A percentile compares a stretch with the other conserved stretches of the same genome.
Evolutionary conservation across 2,329 filamentous ascomycete genomes (phyloP).

Genomic region (Lasiodiplodia sp.): DNA sequence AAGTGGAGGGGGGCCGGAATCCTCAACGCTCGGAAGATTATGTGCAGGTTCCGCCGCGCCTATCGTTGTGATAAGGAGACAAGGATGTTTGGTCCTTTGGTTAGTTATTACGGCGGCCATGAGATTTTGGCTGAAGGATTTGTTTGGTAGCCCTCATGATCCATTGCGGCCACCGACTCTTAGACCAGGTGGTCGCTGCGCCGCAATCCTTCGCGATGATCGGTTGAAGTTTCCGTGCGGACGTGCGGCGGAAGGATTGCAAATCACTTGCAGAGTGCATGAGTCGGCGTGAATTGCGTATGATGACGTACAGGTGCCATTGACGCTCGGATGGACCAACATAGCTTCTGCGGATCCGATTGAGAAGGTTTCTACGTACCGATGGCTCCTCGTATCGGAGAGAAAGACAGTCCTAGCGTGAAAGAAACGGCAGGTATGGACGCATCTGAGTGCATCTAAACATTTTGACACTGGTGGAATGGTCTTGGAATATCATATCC

Average conservation of each 20-base stretch:
- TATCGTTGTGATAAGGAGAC: no score
- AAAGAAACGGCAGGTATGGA: not conserved
- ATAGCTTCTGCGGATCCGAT: no score
- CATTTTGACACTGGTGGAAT: not conserved
- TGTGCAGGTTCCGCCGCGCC: no score
- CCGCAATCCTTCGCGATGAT: not conserved
- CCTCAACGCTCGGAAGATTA: no score
- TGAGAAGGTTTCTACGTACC: not conserved
- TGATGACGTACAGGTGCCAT: not conserved
- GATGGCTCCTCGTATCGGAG: not conserved
- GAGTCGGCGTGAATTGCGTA: not conserved
- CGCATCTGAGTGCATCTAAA: not conserved
- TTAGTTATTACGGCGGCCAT: no score
- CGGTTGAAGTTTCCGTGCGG: not conserved
- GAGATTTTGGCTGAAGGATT: not conserved
- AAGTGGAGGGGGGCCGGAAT: no score
- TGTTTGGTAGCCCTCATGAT: not conserved
- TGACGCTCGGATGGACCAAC: not conserved
- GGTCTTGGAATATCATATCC: not conserved
- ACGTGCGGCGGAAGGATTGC: not conserved
- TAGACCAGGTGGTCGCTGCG: not conserved
- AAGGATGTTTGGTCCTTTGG: no score
- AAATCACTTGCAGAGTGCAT: conserved; percentile 1
- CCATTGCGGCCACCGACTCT: not conserved
- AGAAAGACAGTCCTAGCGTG: not conserved